Conservation (phyloP, 1,284 basidiomycete species). For the Cerioporus squamosus region DNA sequence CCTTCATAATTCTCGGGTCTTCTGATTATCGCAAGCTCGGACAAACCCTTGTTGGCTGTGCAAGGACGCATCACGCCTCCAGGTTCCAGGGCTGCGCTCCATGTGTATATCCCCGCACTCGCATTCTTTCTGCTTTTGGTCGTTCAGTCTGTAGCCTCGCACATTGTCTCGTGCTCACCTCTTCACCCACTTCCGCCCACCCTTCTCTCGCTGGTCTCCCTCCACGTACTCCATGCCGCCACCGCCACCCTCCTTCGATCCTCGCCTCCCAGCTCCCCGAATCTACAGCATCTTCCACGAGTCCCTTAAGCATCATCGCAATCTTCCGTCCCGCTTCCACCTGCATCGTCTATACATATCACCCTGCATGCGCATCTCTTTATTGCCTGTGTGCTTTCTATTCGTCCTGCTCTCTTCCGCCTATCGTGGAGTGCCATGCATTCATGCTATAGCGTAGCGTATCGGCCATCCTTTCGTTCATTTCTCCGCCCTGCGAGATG, state of each 20-base stretch:
- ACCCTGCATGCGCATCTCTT: constrained; percentile 12
- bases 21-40: too few species aligned
- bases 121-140: not conserved
- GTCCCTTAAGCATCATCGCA: not conserved
- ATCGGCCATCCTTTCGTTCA: too few species aligned
- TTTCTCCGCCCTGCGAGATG: too few species aligned
- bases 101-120: not conserved
- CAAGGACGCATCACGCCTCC: too few species aligned
- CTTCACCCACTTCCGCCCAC: too few species aligned
- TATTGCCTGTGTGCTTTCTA: constrained; percentile 3
- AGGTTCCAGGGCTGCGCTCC: too few species aligned
- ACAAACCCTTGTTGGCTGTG: too few species aligned
- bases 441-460: too few species aligned
- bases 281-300: not conserved
- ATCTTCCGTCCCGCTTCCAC: not conserved
- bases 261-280: not conserved
- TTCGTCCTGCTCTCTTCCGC: too few species aligned
- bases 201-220: not conserved
- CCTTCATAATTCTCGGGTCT: not conserved
- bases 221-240: not conserved
- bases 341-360: not conserved
- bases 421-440: too few species aligned
- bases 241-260: not conserved
- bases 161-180: too few species aligned
- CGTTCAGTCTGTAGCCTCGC: not conserved